Evolutionary conservation across 129 eudicot species (phyloP), one percentile per base, ranked within the genome.

Genomic region (Tagetes erecta): DNA sequence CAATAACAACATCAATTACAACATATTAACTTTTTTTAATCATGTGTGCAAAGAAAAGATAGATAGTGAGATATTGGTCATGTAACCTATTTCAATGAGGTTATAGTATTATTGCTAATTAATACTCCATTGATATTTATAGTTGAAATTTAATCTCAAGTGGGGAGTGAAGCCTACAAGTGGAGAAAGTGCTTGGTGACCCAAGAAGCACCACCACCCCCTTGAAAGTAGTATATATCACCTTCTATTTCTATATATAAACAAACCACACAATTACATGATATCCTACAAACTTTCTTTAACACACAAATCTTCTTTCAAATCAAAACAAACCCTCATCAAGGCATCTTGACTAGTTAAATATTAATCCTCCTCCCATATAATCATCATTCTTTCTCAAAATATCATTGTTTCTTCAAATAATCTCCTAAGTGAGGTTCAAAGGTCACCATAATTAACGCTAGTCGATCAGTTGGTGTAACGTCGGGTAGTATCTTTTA

Each of bases 151-250:
- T 58, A 67, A 76, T 67, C 74, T 13, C 58, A 76, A 67, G 80
- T 75, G 73, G 56, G 41, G 39, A 65, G 45, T 67, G 46, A 76
- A 76, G 67, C 57, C 71, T 45, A 78, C 82, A 71, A 64, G 58
- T 52, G n/a, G 58, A 68, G 76, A 46, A 13, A 78, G 70, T 79
- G 82, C 74, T 36, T 72, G 58, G 78, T 79, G 82, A 79, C 50
- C 78, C 73, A 71, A 71, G 60, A 64, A 79, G 78, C 82, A 79
- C 78, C 68, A 78, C 67, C 47, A 71, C 72, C 71, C 59, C 40
- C 49, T 44, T 44, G 49, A 36, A 2, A 34, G 9, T 0, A 42
- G 35, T 1, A 33, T 36, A n/a, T 31, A 41, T 20, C 74, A 31
- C 66, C 66, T 40, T 64, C 82, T 78, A 78, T 20, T 20, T 20